Conservation (phyloP, 2,329 filamentous ascomycete species). For the Cladorrhinum sp. region DNA sequence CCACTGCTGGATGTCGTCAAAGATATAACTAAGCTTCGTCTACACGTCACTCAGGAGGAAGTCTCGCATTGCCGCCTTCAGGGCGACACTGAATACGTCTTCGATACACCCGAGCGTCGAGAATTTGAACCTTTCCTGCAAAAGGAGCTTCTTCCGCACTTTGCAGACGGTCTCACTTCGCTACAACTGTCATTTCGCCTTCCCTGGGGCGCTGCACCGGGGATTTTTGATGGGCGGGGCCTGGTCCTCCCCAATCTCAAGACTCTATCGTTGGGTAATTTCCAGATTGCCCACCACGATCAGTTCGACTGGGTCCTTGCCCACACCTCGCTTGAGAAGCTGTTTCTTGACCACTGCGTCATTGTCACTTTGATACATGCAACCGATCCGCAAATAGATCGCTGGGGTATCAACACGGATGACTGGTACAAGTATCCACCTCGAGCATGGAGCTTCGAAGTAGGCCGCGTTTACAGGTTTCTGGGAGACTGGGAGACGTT, state of each 20-base stretch:
- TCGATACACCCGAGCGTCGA: slow-evolving; percentile 19
- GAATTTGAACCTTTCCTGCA: slow-evolving; percentile 28
- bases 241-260: slow-evolving; percentile 24
- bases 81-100: slow-evolving; percentile 16
- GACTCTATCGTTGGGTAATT: slow-evolving; percentile 17
- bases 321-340: slow-evolving; percentile 12
- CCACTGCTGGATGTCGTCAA: slow-evolving; percentile 14
- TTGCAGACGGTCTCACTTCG: slow-evolving; percentile 22
- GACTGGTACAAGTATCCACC: slow-evolving; percentile 2
- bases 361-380: slow-evolving; percentile 16
- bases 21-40: slow-evolving; percentile 20
- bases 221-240: slow-evolving; percentile 22
- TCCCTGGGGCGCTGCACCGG: slow-evolving; percentile 25
- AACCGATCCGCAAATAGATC: neutral
- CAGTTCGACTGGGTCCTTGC: slow-evolving; percentile 28
- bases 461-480: neutral
- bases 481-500: slow-evolving; percentile 24
- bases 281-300: slow-evolving; percentile 21
- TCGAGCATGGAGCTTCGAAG: neutral
- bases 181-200: slow-evolving; percentile 22
- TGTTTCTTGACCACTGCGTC: slow-evolving; percentile 15
- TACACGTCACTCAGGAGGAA: slow-evolving; percentile 4
- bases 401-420: neutral
- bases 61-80: slow-evolving; percentile 13
- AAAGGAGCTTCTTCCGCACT: slow-evolving; percentile 9